Evolutionary conservation across 2,329 filamentous ascomycete species (phyloP).

Genomic region (Penicillium expansum): DNA sequence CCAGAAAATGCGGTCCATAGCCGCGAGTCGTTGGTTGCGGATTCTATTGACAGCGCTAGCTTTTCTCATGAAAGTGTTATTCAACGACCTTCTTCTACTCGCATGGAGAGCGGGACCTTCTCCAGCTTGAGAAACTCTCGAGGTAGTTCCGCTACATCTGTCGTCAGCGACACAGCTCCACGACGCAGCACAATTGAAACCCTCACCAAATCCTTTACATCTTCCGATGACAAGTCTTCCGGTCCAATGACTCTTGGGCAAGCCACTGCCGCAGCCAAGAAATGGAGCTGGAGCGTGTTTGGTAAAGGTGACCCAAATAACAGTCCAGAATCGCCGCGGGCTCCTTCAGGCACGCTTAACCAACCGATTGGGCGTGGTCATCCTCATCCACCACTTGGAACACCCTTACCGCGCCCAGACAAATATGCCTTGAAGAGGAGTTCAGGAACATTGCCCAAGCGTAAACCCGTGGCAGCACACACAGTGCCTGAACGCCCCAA

Average conservation of each 20-base stretch:
- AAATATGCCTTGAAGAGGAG: slow-evolving; percentile 56
- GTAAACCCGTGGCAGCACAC: slow-evolving; percentile 60
- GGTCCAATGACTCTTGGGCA: slow-evolving; percentile 46
- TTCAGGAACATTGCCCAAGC: slow-evolving; percentile 58
- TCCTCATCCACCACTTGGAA: slow-evolving; percentile 76
- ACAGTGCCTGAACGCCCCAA: slow-evolving; percentile 32
- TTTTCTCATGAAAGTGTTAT: slow-evolving; percentile 22
- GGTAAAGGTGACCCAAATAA: slow-evolving; percentile 41
- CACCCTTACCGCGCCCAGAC: slow-evolving; percentile 69
- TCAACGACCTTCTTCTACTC: slow-evolving; percentile 30
- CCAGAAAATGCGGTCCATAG: slow-evolving; percentile 38
- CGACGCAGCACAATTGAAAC: slow-evolving; percentile 33
- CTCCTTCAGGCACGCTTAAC: slow-evolving; percentile 47
- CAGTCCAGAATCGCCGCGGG: slow-evolving; percentile 40
- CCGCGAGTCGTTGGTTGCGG: slow-evolving; percentile 52
- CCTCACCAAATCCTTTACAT: slow-evolving; percentile 27
- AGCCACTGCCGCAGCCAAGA: slow-evolving; percentile 58
- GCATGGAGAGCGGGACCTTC: slow-evolving; percentile 24
- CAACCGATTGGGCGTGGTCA: slow-evolving; percentile 80
- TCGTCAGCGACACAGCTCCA: slow-evolving; percentile 28
- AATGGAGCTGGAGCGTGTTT: slow-evolving; percentile 57
- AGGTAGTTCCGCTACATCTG: slow-evolving; percentile 26
- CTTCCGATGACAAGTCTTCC: slow-evolving; percentile 38
- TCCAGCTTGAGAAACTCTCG: slow-evolving; percentile 21
- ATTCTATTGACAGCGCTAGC: slow-evolving; percentile 38